Evolutionary conservation across 805 yeast genomes (phyloP).

Genomic region (Lachancea kluyveri): DNA sequence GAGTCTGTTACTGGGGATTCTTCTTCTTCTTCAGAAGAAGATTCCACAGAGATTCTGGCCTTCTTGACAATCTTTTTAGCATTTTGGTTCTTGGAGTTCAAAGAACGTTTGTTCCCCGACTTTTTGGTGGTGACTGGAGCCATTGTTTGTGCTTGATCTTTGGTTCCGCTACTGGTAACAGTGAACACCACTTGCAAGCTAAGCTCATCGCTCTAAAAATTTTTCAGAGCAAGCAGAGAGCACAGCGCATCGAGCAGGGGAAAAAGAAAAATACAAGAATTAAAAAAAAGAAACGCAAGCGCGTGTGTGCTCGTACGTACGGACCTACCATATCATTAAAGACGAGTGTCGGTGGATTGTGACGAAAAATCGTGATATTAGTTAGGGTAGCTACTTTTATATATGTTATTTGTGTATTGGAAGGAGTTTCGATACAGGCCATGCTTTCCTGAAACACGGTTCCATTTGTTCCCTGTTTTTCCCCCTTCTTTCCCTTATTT

Average conservation of each 20-base stretch:
- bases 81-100: constrained; percentile 7
- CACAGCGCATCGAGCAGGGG: neutral
- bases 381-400: too few species aligned
- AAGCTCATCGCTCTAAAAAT: constrained; percentile 9
- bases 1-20: constrained; percentile 2
- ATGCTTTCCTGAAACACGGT: too few species aligned
- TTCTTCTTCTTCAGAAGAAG: constrained; percentile 27
- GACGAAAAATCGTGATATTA: too few species aligned
- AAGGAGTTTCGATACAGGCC: too few species aligned
- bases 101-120: constrained; percentile 10
- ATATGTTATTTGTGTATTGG: too few species aligned
- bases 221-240: neutral
- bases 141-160: constrained; percentile 12
- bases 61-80: constrained; percentile 21
- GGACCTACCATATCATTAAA: too few species aligned
- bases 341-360: too few species aligned
- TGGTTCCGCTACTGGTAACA: too few species aligned
- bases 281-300: constrained; percentile 3
- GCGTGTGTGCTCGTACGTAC: too few species aligned
- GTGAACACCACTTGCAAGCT: too few species aligned
- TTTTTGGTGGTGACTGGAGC: constrained; percentile 15
- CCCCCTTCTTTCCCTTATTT: too few species aligned
- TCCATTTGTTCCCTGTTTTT: too few species aligned
- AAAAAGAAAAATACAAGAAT: constrained; percentile 3
- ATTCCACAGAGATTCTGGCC: constrained; percentile 28